Evolutionary conservation across 2,329 filamentous ascomycete species (phyloP).

Genomic region (Drechmeria coniospora): DNA sequence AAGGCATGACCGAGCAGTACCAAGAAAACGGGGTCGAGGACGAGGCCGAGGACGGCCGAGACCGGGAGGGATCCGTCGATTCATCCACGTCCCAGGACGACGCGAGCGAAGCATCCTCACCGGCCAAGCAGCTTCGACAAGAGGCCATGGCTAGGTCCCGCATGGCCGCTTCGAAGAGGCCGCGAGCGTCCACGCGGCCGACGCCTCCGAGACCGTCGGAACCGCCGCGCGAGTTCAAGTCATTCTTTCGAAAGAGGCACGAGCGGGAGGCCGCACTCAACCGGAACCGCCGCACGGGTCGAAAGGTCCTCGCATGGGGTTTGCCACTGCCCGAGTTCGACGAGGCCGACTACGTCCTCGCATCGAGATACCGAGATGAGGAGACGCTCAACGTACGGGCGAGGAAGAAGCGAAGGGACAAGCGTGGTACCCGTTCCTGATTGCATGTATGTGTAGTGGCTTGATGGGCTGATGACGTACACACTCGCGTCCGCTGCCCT

Average conservation of each 20-base stretch:
- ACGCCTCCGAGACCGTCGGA: conserved; percentile 17
- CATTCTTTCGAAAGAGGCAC: conserved; percentile 71
- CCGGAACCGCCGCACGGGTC: conserved; percentile 50
- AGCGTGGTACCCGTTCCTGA: conserved; percentile 32
- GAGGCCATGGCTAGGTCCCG: conserved; percentile 46
- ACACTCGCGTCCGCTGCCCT: too few species aligned
- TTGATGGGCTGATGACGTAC: too few species aligned
- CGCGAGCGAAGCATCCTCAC: conserved; percentile 26
- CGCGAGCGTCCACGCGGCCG: conserved; percentile 12
- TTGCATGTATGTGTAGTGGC: not conserved
- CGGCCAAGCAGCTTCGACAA: conserved; percentile 57
- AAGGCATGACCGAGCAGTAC: conserved; percentile 12
- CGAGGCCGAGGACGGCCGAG: conserved; percentile 11
- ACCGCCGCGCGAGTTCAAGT: conserved; percentile 53
- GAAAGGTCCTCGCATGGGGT: conserved; percentile 68
- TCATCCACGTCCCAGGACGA: conserved; percentile 36
- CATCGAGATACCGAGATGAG: conserved; percentile 44
- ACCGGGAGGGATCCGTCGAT: conserved; percentile 13
- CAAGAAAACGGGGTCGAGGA: conserved; percentile 19
- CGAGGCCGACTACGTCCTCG: conserved; percentile 60
- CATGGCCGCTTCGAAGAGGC: conserved; percentile 20
- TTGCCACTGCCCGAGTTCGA: conserved; percentile 58
- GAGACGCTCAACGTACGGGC: conserved; percentile 43
- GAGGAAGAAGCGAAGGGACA: conserved; percentile 45
- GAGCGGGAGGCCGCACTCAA: conserved; percentile 68